These are phyloP conservation scores for Vitellaria paradoxa DNA, from an alignment of 179 eudicot genomes.

Conservation along the genomic window DNA sequence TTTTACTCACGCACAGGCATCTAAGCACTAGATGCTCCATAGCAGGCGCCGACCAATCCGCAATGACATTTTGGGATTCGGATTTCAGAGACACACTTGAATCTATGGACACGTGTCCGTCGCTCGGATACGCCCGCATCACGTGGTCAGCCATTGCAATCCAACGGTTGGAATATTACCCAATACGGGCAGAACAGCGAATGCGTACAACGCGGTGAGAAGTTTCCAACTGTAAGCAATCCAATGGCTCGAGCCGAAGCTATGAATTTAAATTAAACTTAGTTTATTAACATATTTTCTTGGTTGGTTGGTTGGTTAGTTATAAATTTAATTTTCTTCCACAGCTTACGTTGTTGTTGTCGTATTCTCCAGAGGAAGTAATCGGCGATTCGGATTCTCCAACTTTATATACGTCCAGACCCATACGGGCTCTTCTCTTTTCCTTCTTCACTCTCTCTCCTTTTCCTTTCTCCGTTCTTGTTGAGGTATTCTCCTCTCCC, in stretches of 20 bases:
- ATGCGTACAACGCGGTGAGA: background rate
- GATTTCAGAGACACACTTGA: background rate
- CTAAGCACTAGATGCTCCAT: no score
- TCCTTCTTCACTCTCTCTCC: background rate
- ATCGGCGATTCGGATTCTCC: conserved; percentile 11
- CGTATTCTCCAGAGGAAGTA: background rate
- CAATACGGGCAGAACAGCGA: background rate
- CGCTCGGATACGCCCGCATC: background rate
- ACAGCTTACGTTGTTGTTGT: no score
- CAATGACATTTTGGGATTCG: no score
- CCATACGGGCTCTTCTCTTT: no score
- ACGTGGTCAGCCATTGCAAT: background rate
- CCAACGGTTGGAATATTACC: background rate
- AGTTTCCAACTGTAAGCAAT: background rate
- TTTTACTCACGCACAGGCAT: no score
- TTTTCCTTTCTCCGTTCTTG: background rate
- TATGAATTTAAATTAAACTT: no score
- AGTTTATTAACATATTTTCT: no score
- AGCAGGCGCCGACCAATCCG: no score
- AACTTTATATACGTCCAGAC: background rate
- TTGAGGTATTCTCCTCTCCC: conserved; percentile 6
- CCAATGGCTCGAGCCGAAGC: background rate
- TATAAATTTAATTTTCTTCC: no score
- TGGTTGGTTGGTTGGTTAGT: no score
- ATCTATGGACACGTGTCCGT: background rate